Evolutionary conservation across 2,329 filamentous ascomycete species (phyloP).

Genomic region (Cercospora beticola): DNA sequence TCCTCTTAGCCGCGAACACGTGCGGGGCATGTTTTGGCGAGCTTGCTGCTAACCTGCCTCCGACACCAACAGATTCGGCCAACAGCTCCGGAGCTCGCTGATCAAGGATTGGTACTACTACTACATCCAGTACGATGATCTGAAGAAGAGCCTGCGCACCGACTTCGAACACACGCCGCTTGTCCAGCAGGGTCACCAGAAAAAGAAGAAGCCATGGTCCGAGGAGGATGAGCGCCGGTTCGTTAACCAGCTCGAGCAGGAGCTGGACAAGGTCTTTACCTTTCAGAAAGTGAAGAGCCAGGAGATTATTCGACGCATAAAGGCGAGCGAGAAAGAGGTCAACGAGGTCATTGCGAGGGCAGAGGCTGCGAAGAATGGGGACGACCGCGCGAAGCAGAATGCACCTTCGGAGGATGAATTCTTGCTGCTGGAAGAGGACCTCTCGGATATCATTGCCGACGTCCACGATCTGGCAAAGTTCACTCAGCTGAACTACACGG

Average conservation of each 20-base stretch:
- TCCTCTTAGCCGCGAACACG: not conserved
- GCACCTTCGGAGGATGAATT: slow-evolving; percentile 85
- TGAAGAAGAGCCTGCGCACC: slow-evolving; percentile 83
- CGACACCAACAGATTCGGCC: slow-evolving; percentile 68
- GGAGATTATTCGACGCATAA: slow-evolving; percentile 89
- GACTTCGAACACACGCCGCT: slow-evolving; percentile 58
- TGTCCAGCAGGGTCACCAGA: slow-evolving; percentile 38
- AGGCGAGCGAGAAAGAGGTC: slow-evolving; percentile 84
- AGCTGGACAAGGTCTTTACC: slow-evolving; percentile 95
- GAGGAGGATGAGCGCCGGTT: slow-evolving; percentile 91
- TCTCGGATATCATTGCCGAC: slow-evolving; percentile 97
- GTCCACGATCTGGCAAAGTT: slow-evolving; percentile 98
- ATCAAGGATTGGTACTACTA: slow-evolving; percentile 98
- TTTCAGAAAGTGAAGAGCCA: slow-evolving; percentile 97
- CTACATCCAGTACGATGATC: slow-evolving; percentile 95
- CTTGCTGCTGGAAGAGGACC: slow-evolving; percentile 84
- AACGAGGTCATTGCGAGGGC: slow-evolving; percentile 78
- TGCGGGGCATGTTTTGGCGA: slow-evolving; percentile 2
- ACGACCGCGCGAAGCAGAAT: slow-evolving; percentile 39
- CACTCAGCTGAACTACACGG: slow-evolving; percentile 96
- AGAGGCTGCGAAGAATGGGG: slow-evolving; percentile 45
- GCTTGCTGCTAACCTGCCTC: slow-evolving; percentile 1
- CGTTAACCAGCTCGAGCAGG: slow-evolving; percentile 79
- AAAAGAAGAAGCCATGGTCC: slow-evolving; percentile 66
- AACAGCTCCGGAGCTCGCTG: slow-evolving; percentile 91